phyloP scores from a whole-genome alignment of 805 yeast genomes.

The Wickerhamomyces kurtzmanii region DNA sequence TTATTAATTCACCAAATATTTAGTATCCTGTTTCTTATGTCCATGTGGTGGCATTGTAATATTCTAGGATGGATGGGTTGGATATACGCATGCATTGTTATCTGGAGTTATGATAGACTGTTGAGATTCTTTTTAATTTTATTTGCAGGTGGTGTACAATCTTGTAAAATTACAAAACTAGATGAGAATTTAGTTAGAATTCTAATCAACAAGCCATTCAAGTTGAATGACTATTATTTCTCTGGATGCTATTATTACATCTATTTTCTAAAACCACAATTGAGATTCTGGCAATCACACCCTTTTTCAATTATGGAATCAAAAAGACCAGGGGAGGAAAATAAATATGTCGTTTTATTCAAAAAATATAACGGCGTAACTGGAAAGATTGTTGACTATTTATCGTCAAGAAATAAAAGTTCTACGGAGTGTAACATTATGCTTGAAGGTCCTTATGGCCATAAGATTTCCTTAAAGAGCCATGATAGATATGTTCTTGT shows the following conservation, averaged over 20 bases:
- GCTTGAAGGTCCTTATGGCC: conserved; percentile 59
- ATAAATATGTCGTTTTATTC: conserved; percentile 28
- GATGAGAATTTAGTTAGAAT: conserved; percentile 29
- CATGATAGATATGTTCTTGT: conserved; percentile 29
- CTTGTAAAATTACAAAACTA: conserved; percentile 26
- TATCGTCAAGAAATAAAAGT: conserved; percentile 19
- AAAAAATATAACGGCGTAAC: conserved; percentile 51
- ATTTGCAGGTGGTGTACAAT: conserved; percentile 48
- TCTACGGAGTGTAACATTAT: conserved; percentile 26
- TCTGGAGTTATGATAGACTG: conserved; percentile 66
- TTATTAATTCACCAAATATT: conserved; percentile 45
- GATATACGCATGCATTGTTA: conserved; percentile 42
- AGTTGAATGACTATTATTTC: conserved; percentile 26
- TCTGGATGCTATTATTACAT: conserved; percentile 51
- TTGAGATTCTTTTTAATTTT: conserved; percentile 44
- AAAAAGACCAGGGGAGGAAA: conserved; percentile 19
- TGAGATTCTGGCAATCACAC: conserved; percentile 48
- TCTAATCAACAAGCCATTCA: conserved; percentile 29
- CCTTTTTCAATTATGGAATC: conserved; percentile 55
- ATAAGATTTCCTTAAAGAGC: conserved; percentile 25
- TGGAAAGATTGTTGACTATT: conserved; percentile 24
- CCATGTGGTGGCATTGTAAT: conserved; percentile 52
- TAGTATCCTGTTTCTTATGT: conserved; percentile 41
- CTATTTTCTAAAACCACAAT: conserved; percentile 37
- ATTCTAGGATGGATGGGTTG: conserved; percentile 41